A percentile compares a stretch with the other conserved stretches of the same genome.
phyloP scores from a whole-genome alignment of 2,329 filamentous ascomycete species.

The Penicillium sp. region DNA sequence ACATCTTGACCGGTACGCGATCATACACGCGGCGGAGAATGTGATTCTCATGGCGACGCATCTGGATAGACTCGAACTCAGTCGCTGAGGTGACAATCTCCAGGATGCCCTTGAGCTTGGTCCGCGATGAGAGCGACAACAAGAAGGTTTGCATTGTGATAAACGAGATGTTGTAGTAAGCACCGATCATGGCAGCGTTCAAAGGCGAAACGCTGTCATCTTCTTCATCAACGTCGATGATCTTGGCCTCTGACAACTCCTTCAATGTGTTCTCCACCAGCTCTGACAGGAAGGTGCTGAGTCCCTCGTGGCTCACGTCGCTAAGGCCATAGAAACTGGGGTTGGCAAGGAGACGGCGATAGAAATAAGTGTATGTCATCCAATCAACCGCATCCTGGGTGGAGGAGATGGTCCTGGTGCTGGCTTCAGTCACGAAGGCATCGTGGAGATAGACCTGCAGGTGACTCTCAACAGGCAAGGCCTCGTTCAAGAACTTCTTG shows the following conservation, averaged over 20 bases:
- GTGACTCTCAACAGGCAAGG: slow-evolving; percentile 88
- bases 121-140: slow-evolving; percentile 74
- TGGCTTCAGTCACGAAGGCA: slow-evolving; percentile 93
- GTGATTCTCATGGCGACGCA: slow-evolving; percentile 80
- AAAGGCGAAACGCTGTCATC: slow-evolving; percentile 81
- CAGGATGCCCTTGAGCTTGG: slow-evolving; percentile 91
- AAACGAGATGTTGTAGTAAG: slow-evolving; percentile 99
- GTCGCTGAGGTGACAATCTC: slow-evolving; percentile 96
- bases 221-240: slow-evolving; percentile 89
- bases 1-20: slow-evolving; percentile 88
- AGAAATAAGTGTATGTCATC: slow-evolving; percentile 98
- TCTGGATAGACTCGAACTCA: slow-evolving; percentile 91
- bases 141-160: slow-evolving; percentile 99
- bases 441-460: slow-evolving; percentile 86
- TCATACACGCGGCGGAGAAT: slow-evolving; percentile 89
- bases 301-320: slow-evolving; percentile 78
- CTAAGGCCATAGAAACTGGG: slow-evolving; percentile 90
- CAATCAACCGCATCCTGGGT: slow-evolving; percentile 96
- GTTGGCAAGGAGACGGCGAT: slow-evolving; percentile 85
- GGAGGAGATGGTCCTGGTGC: slow-evolving; percentile 87
- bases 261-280: slow-evolving; percentile 86
- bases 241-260: slow-evolving; percentile 83
- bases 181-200: slow-evolving; percentile 94
- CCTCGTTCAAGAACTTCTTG: slow-evolving; percentile 96
- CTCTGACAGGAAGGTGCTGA: slow-evolving; percentile 91